These are phyloP conservation scores for Friedmanniomyces endolithicus DNA, from an alignment of 495 filamentous ascomycete species.

Conservation along the genomic window DNA sequence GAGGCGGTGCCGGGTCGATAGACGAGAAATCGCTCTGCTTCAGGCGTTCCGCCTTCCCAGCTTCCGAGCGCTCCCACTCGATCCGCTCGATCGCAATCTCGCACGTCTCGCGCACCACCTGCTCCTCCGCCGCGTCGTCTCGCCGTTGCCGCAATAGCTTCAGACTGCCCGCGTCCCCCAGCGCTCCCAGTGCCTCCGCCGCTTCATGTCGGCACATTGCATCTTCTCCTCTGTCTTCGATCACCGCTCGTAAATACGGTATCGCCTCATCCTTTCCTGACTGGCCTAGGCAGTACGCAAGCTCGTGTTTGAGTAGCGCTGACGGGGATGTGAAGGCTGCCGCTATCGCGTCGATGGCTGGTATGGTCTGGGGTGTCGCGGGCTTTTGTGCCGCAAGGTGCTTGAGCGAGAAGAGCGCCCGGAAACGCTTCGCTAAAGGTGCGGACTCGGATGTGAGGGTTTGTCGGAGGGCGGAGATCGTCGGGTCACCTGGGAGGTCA, in stretches of 20 bases:
- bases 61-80: conserved; percentile 74
- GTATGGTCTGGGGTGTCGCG: conserved; percentile 43
- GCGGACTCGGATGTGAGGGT: conserved; percentile 65
- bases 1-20: conserved; percentile 87
- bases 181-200: conserved; percentile 83
- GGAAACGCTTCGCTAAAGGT: conserved; percentile 81
- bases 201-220: conserved; percentile 95
- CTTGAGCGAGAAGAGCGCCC: conserved; percentile 95
- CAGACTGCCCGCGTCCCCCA: conserved; percentile 62
- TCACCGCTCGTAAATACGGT: conserved; percentile 58
- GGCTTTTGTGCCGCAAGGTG: conserved; percentile 65
- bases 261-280: conserved; percentile 62
- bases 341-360: conserved; percentile 82
- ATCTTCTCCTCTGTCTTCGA: conserved; percentile 70
- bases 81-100: conserved; percentile 92
- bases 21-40: conserved; percentile 83
- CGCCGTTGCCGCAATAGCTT: conserved; percentile 56
- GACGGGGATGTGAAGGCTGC: conserved; percentile 76
- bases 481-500: conserved; percentile 11
- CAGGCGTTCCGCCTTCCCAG: conserved; percentile 58
- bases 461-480: conserved; percentile 53
- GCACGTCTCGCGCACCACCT: conserved; percentile 86
- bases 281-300: conserved; percentile 95
- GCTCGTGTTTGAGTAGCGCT: conserved; percentile 81
- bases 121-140: conserved; percentile 56